phyloP scores from a whole-genome alignment of 1,139 yeast species.

The Debaryomyces sp. region DNA sequence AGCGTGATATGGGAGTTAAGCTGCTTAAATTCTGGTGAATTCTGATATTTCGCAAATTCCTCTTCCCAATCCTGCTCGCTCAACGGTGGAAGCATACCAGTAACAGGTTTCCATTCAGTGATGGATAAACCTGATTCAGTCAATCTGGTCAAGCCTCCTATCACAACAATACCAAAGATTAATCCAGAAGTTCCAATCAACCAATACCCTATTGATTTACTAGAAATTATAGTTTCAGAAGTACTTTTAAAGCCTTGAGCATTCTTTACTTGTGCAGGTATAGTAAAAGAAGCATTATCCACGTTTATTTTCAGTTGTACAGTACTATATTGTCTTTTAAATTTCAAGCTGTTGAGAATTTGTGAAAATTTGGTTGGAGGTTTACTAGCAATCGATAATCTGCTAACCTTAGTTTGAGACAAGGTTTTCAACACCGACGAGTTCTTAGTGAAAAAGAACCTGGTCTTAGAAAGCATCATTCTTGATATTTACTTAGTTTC shows the following conservation, averaged over 20 bases:
- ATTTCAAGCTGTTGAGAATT: constrained; percentile 7
- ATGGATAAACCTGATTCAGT: constrained; percentile 96
- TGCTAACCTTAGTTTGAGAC: constrained; percentile 25
- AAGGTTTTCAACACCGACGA: constrained; percentile 36
- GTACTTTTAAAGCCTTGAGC: background rate
- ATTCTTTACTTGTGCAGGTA: background rate
- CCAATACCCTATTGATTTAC: constrained; percentile 79
- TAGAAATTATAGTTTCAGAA: constrained; percentile 28
- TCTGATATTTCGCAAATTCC: constrained; percentile 79
- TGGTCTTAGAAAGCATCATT: constrained; percentile 37
- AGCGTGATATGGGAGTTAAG: constrained; percentile 90
- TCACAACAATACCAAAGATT: constrained; percentile 93
- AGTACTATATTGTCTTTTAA: constrained; percentile 11
- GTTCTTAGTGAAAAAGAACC: constrained; percentile 49
- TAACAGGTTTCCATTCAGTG: constrained; percentile 98
- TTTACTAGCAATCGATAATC: constrained; percentile 10
- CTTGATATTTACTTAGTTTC: background rate
- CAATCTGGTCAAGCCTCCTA: constrained; percentile 93
- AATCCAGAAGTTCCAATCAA: constrained; percentile 86
- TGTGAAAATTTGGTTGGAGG: constrained; percentile 9
- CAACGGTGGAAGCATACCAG: constrained; percentile 91
- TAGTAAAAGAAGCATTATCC: background rate
- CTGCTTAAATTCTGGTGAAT: constrained; percentile 88
- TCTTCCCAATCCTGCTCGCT: constrained; percentile 78
- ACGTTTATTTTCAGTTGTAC: constrained; percentile 2